Percentiles rank a stretch among this genome's conserved stretches.
Conservation (phyloP, 2,329 filamentous ascomycete species). For the Cladophialophora chaetospira region DNA sequence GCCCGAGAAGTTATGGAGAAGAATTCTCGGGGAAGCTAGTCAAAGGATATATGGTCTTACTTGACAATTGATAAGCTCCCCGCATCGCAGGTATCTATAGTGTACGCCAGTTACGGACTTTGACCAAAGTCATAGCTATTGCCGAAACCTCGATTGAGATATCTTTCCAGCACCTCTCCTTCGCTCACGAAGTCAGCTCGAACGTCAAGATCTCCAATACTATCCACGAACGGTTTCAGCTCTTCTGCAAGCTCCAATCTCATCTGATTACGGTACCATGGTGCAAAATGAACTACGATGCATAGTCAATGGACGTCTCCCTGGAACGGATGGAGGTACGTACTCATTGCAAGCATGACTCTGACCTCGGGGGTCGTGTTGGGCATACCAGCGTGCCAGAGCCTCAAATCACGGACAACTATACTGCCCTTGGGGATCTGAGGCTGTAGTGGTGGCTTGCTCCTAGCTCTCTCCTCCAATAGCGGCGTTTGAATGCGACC, state of each 20-base stretch:
- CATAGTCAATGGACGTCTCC: not conserved
- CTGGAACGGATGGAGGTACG: slow-evolving; percentile 10
- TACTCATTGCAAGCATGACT: slow-evolving; percentile 48
- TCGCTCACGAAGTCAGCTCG: slow-evolving; percentile 53
- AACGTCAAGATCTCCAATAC: slow-evolving; percentile 49
- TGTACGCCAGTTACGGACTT: slow-evolving; percentile 1
- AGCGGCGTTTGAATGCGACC: slow-evolving; percentile 49
- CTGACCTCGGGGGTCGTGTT: slow-evolving; percentile 46
- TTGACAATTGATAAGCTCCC: too few relatives aligned
- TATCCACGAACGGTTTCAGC: slow-evolving; percentile 49
- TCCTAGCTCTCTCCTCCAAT: slow-evolving; percentile 36
- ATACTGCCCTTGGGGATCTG: slow-evolving; percentile 49
- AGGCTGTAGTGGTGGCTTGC: slow-evolving; percentile 43
- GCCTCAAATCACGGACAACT: slow-evolving; percentile 49
- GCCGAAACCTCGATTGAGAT: slow-evolving; percentile 60
- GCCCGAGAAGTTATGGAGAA: too few relatives aligned
- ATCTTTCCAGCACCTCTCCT: slow-evolving; percentile 48
- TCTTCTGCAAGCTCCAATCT: slow-evolving; percentile 56
- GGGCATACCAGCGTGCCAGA: slow-evolving; percentile 56
- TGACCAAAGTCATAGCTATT: slow-evolving; percentile 66
- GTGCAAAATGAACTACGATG: slow-evolving; percentile 41
- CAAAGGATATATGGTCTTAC: too few relatives aligned
- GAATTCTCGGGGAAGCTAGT: too few relatives aligned
- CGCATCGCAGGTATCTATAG: too few relatives aligned
- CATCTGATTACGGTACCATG: slow-evolving; percentile 59